Conservation (phyloP, 805 yeast species). For the Pichia cabralensis region DNA sequence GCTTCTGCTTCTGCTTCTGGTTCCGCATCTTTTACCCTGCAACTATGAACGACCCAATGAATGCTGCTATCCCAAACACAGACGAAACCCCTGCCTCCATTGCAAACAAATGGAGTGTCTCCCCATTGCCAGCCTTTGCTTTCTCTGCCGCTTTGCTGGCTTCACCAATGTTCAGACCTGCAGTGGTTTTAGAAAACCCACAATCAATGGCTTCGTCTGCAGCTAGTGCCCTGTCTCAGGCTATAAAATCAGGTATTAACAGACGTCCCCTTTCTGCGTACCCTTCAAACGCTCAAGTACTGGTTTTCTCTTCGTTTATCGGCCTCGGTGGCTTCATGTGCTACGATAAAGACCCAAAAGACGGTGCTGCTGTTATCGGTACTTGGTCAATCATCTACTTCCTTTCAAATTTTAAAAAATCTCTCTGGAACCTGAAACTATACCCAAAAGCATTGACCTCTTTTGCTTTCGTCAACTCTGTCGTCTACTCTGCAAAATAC, state of each 20-base stretch:
- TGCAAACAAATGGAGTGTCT: slow-evolving; percentile 12
- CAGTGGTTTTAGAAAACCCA: too few relatives aligned
- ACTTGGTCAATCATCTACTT: slow-evolving; percentile 78
- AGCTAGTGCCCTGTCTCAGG: too few relatives aligned
- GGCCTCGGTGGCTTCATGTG: slow-evolving; percentile 67
- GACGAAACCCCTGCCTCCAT: neutral
- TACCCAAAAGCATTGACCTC: slow-evolving; percentile 53
- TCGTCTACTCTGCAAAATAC: slow-evolving; percentile 52
- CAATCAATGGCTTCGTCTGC: too few relatives aligned
- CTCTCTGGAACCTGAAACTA: slow-evolving; percentile 43
- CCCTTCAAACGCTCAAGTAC: slow-evolving; percentile 19
- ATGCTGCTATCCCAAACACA: neutral
- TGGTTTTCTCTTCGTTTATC: slow-evolving; percentile 51
- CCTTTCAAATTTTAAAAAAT: slow-evolving; percentile 57
- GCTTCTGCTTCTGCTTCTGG: slow-evolving; percentile 1
- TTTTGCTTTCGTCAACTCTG: slow-evolving; percentile 52
- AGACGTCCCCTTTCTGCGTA: slow-evolving; percentile 18
- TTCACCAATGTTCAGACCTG: slow-evolving; percentile 18
- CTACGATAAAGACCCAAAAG: slow-evolving; percentile 62
- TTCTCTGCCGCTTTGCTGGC: slow-evolving; percentile 28
- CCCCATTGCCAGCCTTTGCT: slow-evolving; percentile 40
- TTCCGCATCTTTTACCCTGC: neutral
- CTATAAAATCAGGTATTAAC: too few relatives aligned
- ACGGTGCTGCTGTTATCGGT: slow-evolving; percentile 71
- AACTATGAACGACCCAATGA: neutral